Percentiles rank a stretch among this genome's conserved stretches.
Evolutionary conservation across 129 eudicot genomes (phyloP).

Genomic region (Centrapalus pauciflorus): DNA sequence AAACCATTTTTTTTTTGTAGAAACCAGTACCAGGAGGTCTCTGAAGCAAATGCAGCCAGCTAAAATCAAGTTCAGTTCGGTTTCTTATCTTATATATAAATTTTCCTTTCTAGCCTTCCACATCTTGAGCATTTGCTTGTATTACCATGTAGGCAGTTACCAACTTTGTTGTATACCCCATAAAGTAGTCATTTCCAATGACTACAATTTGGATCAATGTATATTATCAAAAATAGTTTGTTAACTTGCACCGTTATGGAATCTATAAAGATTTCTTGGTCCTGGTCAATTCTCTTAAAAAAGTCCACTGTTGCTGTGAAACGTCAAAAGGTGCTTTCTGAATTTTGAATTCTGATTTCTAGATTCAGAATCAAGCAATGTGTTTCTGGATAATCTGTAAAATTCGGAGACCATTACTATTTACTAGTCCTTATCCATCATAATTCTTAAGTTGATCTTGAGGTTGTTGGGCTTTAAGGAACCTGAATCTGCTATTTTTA

Average conservation of each 20-base stretch:
- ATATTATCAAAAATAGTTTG: constrained; percentile 16
- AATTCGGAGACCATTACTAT: too few species aligned
- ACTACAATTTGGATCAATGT: constrained; percentile 18
- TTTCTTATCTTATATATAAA: not conserved
- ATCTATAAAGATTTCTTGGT: not conserved
- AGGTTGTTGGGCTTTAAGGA: too few species aligned
- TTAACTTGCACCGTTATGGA: constrained; percentile 2
- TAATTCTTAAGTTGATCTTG: too few species aligned
- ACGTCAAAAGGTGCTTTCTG: too few species aligned
- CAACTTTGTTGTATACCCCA: constrained; percentile 23
- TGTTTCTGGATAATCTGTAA: too few species aligned
- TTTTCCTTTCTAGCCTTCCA: not conserved
- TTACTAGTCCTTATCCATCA: too few species aligned
- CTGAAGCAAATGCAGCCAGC: constrained; percentile 7
- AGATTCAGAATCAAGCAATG: too few species aligned
- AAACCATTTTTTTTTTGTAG: not conserved
- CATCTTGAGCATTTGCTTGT: constrained; percentile 22
- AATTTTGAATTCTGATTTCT: too few species aligned
- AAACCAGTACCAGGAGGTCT: not conserved
- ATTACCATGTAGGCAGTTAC: constrained; percentile 16
- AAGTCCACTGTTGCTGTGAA: too few species aligned
- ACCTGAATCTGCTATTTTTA: too few species aligned
- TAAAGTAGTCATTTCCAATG: constrained; percentile 13
- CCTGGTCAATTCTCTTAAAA: not conserved
- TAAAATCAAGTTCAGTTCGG: not conserved